These are phyloP conservation scores for Phytophthora ramorum DNA, from an alignment of 352 stramenopile genomes.

Conservation along the genomic window DNA sequence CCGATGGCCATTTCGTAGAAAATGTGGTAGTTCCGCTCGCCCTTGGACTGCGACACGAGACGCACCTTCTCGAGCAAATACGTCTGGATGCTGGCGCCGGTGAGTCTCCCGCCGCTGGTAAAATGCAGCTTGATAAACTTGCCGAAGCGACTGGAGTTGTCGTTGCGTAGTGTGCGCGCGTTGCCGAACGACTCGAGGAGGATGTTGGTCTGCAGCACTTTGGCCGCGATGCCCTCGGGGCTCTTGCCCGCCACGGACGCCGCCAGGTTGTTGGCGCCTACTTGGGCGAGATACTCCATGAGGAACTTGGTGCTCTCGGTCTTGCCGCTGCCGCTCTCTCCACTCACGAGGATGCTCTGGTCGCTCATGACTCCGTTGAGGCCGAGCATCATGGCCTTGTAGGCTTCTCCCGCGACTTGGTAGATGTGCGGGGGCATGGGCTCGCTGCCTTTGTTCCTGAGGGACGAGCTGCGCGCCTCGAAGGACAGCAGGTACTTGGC, in stretches of 20 bases:
- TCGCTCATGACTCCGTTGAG: conserved; percentile 64
- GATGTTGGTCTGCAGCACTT: conserved; percentile 92
- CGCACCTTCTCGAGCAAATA: conserved; percentile 96
- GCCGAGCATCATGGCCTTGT: conserved; percentile 79
- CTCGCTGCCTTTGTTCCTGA: conserved; percentile 32
- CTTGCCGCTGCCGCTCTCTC: conserved; percentile 88
- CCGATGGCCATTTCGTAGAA: conserved; percentile 87
- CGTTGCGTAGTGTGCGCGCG: conserved; percentile 86
- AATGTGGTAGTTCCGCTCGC: conserved; percentile 89
- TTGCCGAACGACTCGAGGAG: conserved; percentile 92
- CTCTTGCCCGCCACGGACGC: conserved; percentile 48
- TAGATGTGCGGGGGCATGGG: conserved; percentile 86
- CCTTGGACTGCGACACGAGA: conserved; percentile 81
- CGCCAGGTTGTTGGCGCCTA: conserved; percentile 73
- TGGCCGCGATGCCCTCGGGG: conserved; percentile 76
- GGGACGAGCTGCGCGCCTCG: conserved; percentile 46
- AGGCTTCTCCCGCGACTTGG: conserved; percentile 82
- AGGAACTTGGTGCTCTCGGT: conserved; percentile 92
- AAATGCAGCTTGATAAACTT: conserved; percentile 95
- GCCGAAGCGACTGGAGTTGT: conserved; percentile 93
- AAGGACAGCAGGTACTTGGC: conserved; percentile 73
- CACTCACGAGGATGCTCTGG: conserved; percentile 88
- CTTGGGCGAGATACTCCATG: conserved; percentile 88
- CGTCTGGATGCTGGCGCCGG: conserved; percentile 89
- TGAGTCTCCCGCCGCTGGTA: conserved; percentile 69